Base-by-base conservation (phyloP, 2,329 filamentous ascomycete species). In the Claviceps digitariae region DNA sequence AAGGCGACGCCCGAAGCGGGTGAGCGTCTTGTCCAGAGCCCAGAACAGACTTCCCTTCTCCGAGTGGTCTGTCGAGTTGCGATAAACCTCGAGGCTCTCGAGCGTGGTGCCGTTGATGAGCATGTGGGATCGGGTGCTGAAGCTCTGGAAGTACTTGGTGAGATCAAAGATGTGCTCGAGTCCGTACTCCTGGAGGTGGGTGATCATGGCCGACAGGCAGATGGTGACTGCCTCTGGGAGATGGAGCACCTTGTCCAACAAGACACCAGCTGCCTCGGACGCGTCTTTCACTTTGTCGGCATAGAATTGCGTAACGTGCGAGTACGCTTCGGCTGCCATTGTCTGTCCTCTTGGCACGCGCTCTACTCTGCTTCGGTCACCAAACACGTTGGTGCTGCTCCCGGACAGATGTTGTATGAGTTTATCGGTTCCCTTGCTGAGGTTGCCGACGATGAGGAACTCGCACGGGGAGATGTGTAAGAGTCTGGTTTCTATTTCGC, bases 121-220 rank as follows among this genome's bases (percentile, higher is more conserved):
- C 93, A 98, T 97, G 64, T 97, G 90, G 15, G 91, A 90, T 40
- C 90, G 78, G 8, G 90, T 88, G 60, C 87, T 95, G 70, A 98
- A 98, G 2, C 90, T 89, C 60, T 95, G 86, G 63, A 98, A 98
- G 70, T 97, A 95, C 62, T 95, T 95, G 1, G 93, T 97, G 45
- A 98, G 72, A 62, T 95, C 86, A 61, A 98, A 95, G 52, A 98
- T 88, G 71, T 97, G 90, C 67, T 97, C 86, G 21, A 98, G 75
- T 0, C 90, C 90, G 65, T 96, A 98, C 58, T 95, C 90, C 20
- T 82, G 84, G 61, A 98, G 74, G 63, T 98, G 90, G 1, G 79
- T 87, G 61, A 98, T 97, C 90, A 98, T 96, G 12, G 90, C 87
- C 4, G 93, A 96, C 15, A 98, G 76, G 67, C 93, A 98, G 43